Evolutionary conservation across 2,329 filamentous ascomycete genomes (phyloP), one percentile per base, ranked within the genome.

Genomic region (Alternaria sp.): DNA sequence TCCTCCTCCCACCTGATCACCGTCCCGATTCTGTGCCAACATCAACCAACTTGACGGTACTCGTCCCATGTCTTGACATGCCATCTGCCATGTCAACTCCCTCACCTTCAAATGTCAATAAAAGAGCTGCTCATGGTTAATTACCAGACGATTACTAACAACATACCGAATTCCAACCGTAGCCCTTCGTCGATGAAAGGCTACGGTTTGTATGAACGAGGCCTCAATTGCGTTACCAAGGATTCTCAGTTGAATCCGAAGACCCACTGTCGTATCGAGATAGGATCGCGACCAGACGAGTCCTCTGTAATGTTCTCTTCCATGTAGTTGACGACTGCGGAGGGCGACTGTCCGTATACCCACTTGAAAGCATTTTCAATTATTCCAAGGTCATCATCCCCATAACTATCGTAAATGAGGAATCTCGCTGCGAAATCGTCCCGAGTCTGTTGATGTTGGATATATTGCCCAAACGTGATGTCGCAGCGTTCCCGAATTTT

Each of bases 241-340:
- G 12, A 15, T 30, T 25, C 9, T 60, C 25, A 60, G 9, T 60
- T 60, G 30, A 55, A 44, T 10, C 43, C 21, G 15, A 60, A 55
- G 15, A 55, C 44, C 57, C 50, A 60, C 15, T 60, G 19, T 12
- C 51, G 44, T 28, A 57, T 61, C 13, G 44, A 56, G 11, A 61
- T 61, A n/a, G 30, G 32, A n/a, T 36, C 28, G 13, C 12, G 44
- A 40, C n/a, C 4, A 1, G n/a, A 15, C 12, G 17, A 32, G 12
- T 10, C 7, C 19, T 44, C 17, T 10, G 10, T 13, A 12, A n/a
- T 17, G 36, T 17, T 40, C 36, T 40, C 36, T 40, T n/a, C n/a
- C 32, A 26, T 12, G 23, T 26, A 19, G 7, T 17, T 12, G 17
- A 47, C 21, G 21, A 51, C 32, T 11, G 17, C 25, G 30, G 15